Evolutionary conservation across 2,329 filamentous ascomycete species (phyloP), one percentile per base, ranked within the genome.

Genomic region (Allantophomopsis lycopodina): DNA sequence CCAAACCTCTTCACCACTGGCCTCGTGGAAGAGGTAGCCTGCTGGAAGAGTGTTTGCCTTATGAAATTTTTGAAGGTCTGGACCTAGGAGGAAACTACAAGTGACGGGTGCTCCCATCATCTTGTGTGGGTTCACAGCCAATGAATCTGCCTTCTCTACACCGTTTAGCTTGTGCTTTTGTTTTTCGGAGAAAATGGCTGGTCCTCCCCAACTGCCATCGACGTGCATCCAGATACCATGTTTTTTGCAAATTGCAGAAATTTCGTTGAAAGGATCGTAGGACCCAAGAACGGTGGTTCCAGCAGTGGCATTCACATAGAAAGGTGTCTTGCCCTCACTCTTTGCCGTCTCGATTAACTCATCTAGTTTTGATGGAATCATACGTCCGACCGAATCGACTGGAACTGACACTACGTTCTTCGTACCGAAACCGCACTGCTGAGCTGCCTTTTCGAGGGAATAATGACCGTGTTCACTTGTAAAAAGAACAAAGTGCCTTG

Each of bases 271-370:
- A 0, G 84, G 83, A 53, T 95, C 89, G 55, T 81, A 98, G 1
- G 83, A 86, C 13, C 91, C 91, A 46, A 89, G 66, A 2, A 96
- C 89, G 0, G 91, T 98, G 1, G 89, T 95, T 14, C 91, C 91
- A 1, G 91, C 89, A 0, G 91, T 96, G 5, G 88, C 83, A 56
- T 95, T 96, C 55, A 96, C 84, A 60, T 94, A 95, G 44, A 98
- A 82, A 0, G 91, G 89, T 1, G 83, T 91, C 54, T 79, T 76
- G 28, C 83, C 85, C 37, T 77, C 68, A 0, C 55, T 50, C 50
- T 77, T 76, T 17, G 83, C 78, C 40, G 69, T 65, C 5, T 64
- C 38, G 21, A 94, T 65, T 32, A 78, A 63, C 1, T 65, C 63
- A 17, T 81, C 73, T 8, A 98, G 68, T 13, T 73, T 73, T 0